Percentiles rank a stretch among this genome's conserved stretches.
These are phyloP conservation scores for Calonectria crousiana DNA, from an alignment of 2,329 filamentous ascomycete genomes.

Conservation along the genomic window DNA sequence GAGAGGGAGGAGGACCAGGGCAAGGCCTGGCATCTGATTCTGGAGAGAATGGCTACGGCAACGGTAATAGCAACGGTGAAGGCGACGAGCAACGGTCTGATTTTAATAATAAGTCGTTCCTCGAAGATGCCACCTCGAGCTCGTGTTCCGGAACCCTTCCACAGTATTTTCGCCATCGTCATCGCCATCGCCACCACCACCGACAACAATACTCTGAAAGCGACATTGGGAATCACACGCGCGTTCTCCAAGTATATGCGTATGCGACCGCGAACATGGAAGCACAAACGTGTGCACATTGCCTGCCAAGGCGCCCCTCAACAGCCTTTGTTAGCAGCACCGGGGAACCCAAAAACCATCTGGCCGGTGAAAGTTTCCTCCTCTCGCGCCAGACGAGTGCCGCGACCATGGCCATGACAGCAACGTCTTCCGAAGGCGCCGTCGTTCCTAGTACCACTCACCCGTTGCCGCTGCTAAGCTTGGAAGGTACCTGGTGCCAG, in stretches of 20 bases:
- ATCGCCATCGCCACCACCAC: slow-evolving; percentile 20
- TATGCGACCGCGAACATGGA: slow-evolving; percentile 33
- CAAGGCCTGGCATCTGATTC: slow-evolving; percentile 30
- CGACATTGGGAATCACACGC: slow-evolving; percentile 27
- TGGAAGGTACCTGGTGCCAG: slow-evolving; percentile 31
- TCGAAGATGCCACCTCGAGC: slow-evolving; percentile 44
- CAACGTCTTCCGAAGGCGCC: slow-evolving; percentile 19
- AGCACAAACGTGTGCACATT: slow-evolving; percentile 31
- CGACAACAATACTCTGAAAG: slow-evolving; percentile 13
- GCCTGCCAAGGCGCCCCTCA: slow-evolving; percentile 31
- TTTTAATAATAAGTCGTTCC: slow-evolving; percentile 42
- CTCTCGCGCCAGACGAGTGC: slow-evolving; percentile 42
- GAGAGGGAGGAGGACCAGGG: slow-evolving; percentile 31
- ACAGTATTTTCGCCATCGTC: slow-evolving; percentile 26
- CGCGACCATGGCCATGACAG: slow-evolving; percentile 36
- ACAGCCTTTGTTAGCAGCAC: slow-evolving; percentile 27
- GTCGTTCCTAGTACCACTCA: slow-evolving; percentile 22
- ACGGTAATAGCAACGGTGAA: slow-evolving; percentile 30
- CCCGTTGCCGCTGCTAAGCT: slow-evolving; percentile 19
- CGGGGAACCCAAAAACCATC: slow-evolving; percentile 26
- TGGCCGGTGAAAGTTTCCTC: slow-evolving; percentile 39
- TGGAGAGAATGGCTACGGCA: slow-evolving; percentile 29
- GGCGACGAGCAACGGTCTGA: slow-evolving; percentile 31
- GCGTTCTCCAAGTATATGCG: slow-evolving; percentile 34
- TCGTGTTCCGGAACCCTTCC: slow-evolving; percentile 37